Percentiles rank a stretch among this genome's conserved stretches.
Evolutionary conservation across 2,329 filamentous ascomycete species (phyloP).

Genomic region (Blastomyces percursus): DNA sequence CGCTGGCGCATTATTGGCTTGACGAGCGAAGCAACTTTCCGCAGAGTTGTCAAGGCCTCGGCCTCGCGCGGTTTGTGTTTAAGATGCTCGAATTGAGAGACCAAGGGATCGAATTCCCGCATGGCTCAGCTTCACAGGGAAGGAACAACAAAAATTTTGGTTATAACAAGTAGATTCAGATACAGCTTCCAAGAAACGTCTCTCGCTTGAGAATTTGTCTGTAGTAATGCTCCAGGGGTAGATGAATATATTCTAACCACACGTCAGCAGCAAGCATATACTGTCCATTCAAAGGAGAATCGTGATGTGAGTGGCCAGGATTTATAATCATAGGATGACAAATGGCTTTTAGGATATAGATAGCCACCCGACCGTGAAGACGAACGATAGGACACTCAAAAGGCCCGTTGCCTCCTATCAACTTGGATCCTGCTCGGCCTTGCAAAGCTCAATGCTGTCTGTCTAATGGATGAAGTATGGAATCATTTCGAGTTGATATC

Average conservation of each 20-base stretch:
- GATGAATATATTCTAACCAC: not conserved
- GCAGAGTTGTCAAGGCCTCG: conserved; percentile 52
- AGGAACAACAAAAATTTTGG: not conserved
- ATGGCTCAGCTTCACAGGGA: conserved; percentile 12
- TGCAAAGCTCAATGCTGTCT: not conserved
- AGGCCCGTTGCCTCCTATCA: not conserved
- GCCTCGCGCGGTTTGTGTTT: conserved; percentile 37
- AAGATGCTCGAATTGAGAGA: conserved; percentile 45
- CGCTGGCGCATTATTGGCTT: conserved; percentile 91
- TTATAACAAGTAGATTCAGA: not conserved
- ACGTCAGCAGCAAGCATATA: not conserved
- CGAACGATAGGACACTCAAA: not conserved
- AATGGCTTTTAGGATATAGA: not conserved
- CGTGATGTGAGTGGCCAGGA: not conserved
- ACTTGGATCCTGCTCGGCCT: not conserved
- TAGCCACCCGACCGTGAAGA: not conserved
- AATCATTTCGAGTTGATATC: not conserved
- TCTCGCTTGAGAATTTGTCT: not conserved
- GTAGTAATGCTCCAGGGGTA: not conserved
- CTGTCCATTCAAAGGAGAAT: not conserved
- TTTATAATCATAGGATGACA: conserved; percentile 4
- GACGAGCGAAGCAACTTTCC: conserved; percentile 74
- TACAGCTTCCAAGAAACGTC: not conserved
- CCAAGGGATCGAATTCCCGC: conserved; percentile 38
- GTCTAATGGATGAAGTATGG: not conserved